Conservation (phyloP, 1,284 basidiomycete genomes). For the Rhodofomes roseus region DNA sequence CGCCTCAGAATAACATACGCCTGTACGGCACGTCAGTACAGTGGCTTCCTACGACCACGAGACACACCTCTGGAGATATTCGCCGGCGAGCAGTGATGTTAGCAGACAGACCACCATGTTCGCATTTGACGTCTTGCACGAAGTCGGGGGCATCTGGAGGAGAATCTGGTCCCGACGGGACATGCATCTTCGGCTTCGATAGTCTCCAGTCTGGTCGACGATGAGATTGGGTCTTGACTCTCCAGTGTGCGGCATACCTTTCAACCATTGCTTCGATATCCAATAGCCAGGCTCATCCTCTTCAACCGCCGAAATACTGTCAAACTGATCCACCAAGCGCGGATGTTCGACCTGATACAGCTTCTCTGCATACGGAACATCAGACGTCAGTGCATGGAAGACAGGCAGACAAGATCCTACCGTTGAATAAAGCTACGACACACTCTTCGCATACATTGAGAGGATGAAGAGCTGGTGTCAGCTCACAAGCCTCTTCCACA, state of each 20-base stretch:
- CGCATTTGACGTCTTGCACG: slow-evolving; percentile 58
- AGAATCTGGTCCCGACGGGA: slow-evolving; percentile 49
- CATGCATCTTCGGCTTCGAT: slow-evolving; percentile 72
- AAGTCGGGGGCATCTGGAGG: slow-evolving; percentile 59
- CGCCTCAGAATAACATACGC: slow-evolving; percentile 51
- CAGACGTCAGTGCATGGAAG: neutral
- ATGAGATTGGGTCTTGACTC: neutral
- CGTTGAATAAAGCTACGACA: slow-evolving; percentile 53
- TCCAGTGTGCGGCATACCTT: slow-evolving; percentile 36
- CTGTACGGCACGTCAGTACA: slow-evolving; percentile 29
- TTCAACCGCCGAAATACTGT: slow-evolving; percentile 42
- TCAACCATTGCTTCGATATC: slow-evolving; percentile 77
- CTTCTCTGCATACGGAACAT: slow-evolving; percentile 43
- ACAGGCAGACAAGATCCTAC: slow-evolving; percentile 31
- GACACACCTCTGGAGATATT: slow-evolving; percentile 54
- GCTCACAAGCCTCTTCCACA: slow-evolving; percentile 40
- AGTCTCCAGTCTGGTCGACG: slow-evolving; percentile 61
- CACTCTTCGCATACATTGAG: slow-evolving; percentile 62
- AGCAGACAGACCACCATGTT: slow-evolving; percentile 58
- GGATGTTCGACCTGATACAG: slow-evolving; percentile 68
- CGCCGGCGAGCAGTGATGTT: slow-evolving; percentile 51
- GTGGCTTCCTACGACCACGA: neutral
- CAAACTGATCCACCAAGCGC: slow-evolving; percentile 51
- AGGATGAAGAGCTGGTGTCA: slow-evolving; percentile 43
- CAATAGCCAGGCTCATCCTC: slow-evolving; percentile 52